Conservation (phyloP, 169 alveolate genomes). For the Toxoplasma gondii region DNA sequence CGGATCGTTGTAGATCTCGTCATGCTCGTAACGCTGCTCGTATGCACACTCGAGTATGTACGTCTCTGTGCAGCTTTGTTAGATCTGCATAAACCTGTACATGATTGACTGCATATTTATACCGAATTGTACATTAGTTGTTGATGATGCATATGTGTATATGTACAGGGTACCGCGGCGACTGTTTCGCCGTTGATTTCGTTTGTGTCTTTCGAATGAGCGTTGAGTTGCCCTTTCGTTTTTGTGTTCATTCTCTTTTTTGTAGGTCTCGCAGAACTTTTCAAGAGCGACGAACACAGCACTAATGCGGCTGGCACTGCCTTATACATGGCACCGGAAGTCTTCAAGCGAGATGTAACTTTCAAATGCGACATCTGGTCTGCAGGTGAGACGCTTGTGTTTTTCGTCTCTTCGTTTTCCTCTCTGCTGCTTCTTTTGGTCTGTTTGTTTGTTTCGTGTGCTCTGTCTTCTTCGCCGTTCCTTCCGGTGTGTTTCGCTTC, state of each 20-base stretch:
- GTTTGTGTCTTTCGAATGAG: background rate
- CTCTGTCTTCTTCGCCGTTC: constrained; percentile 12
- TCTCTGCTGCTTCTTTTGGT: background rate
- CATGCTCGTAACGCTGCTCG: too few relatives aligned
- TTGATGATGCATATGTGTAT: background rate
- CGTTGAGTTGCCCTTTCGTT: background rate
- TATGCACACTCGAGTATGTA: too few relatives aligned
- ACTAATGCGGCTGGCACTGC: constrained; percentile 80
- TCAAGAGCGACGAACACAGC: constrained; percentile 69
- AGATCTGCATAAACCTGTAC: too few relatives aligned
- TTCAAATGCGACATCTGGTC: constrained; percentile 75
- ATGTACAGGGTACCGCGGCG: too few relatives aligned
- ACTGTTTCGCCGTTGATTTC: too few relatives aligned
- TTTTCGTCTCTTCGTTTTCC: too few relatives aligned
- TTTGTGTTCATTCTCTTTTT: background rate
- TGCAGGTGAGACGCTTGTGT: constrained; percentile 21
- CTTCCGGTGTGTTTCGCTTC: too few relatives aligned
- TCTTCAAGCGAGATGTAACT: constrained; percentile 70
- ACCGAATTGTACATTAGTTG: too few relatives aligned
- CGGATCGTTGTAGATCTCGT: too few relatives aligned
- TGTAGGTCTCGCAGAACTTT: constrained; percentile 73
- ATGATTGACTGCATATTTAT: too few relatives aligned
- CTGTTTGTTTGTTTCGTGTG: constrained; percentile 36
- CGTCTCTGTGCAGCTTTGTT: too few relatives aligned
- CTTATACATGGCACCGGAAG: constrained; percentile 79